A percentile compares a stretch with the other conserved stretches of the same genome.
Evolutionary conservation across 768 basidiomycete genomes (phyloP).

Genomic region (Lentinula guzmanii): DNA sequence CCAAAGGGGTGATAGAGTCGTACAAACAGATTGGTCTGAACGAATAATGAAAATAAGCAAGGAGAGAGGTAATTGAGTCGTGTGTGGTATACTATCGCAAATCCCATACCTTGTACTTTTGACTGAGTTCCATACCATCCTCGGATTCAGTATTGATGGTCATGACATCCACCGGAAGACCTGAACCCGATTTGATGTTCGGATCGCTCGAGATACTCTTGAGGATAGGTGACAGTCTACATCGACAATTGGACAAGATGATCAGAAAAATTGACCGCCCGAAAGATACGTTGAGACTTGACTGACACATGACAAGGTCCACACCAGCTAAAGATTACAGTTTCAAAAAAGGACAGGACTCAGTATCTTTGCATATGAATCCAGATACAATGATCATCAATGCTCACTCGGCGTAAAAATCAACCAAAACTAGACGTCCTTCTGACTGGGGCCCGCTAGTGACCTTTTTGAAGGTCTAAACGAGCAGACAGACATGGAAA

Average conservation of each 20-base stretch:
- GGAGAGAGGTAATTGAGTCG: no score
- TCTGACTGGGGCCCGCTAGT: conserved; percentile 21
- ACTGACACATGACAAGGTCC: conserved; percentile 53
- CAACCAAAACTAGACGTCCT: conserved; percentile 59
- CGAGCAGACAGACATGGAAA: neutral
- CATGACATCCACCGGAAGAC: conserved; percentile 60
- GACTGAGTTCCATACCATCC: conserved; percentile 43
- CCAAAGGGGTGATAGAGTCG: neutral
- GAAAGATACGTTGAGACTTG: neutral
- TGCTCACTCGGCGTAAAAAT: conserved; percentile 72
- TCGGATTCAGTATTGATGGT: conserved; percentile 62
- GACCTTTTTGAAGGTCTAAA: conserved; percentile 34
- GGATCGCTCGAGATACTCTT: conserved; percentile 48
- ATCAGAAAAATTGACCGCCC: neutral
- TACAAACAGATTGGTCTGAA: neutral
- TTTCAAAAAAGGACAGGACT: neutral
- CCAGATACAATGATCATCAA: conserved; percentile 18
- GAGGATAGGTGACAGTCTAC: conserved; percentile 57
- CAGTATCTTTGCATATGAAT: neutral
- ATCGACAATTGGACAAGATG: no score
- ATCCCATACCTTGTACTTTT: conserved; percentile 40
- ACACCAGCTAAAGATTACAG: conserved; percentile 55
- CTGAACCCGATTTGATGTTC: conserved; percentile 40
- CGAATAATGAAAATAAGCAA: neutral
- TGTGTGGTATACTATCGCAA: neutral